Conservation (phyloP, 805 yeast species). For the Candida rishiriensis region DNA sequence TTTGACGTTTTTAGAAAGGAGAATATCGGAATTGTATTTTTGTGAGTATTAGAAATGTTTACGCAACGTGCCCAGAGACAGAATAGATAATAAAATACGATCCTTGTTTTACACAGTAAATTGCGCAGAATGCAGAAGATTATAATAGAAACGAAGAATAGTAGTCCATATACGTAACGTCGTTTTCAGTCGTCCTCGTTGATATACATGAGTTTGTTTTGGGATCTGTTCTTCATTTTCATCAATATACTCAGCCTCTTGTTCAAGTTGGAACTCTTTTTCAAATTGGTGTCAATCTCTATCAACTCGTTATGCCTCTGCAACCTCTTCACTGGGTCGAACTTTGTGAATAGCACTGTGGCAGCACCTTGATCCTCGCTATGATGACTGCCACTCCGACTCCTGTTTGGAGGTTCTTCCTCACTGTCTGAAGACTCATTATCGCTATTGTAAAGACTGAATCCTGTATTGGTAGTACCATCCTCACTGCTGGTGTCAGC, state of each 20-base stretch:
- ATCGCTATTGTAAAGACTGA: neutral
- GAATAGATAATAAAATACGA: neutral
- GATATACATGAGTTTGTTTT: conserved; percentile 14
- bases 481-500: neutral
- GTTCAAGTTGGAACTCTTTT: conserved; percentile 64
- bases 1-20: conserved; percentile 38
- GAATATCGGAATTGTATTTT: conserved; percentile 41
- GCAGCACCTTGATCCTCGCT: conserved; percentile 15
- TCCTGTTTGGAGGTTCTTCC: conserved; percentile 46
- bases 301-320: conserved; percentile 74
- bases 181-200: conserved; percentile 2
- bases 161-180: neutral
- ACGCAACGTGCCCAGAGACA: neutral
- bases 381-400: conserved; percentile 48
- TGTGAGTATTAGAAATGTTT: conserved; percentile 23
- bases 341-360: conserved; percentile 38
- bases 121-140: too few relatives aligned
- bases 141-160: too few relatives aligned
- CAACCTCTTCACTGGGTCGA: conserved; percentile 72
- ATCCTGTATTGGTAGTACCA: neutral
- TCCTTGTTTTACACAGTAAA: too few relatives aligned
- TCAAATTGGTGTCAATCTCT: conserved; percentile 60
- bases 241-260: conserved; percentile 62
- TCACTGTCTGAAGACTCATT: conserved; percentile 1
- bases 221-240: conserved; percentile 10